Percentiles rank a stretch among this genome's conserved stretches.
These are phyloP conservation scores for Besnoitia besnoiti DNA, from an alignment of 169 alveolate species.

Conservation along the genomic window DNA sequence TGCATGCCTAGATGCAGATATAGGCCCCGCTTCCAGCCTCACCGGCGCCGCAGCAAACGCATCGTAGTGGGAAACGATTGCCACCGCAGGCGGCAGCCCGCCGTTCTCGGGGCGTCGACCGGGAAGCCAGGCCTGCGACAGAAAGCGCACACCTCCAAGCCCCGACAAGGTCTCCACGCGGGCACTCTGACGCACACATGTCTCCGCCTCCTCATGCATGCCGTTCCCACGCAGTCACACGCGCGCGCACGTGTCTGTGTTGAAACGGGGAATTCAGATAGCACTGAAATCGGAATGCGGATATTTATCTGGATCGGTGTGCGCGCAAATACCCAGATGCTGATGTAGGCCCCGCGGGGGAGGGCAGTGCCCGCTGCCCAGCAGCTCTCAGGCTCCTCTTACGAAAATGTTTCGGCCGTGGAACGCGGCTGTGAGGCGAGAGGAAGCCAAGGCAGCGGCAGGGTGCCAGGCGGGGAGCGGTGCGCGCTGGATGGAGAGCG, in stretches of 20 bases:
- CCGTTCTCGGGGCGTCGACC: not conserved
- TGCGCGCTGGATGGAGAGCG: not conserved
- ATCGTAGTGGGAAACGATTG: not conserved
- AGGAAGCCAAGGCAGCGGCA: not conserved
- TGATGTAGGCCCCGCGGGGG: not conserved
- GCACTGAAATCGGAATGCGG: not conserved
- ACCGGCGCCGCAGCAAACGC: constrained; percentile 26
- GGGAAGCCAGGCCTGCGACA: constrained; percentile 28
- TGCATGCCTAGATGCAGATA: too few relatives aligned
- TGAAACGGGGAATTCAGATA: not conserved
- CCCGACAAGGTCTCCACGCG: not conserved
- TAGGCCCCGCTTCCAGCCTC: too few relatives aligned
- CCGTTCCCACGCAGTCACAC: not conserved
- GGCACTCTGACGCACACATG: not conserved
- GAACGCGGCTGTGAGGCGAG: not conserved
- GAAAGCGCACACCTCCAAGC: not conserved
- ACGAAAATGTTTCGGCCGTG: not conserved
- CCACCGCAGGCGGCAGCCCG: not conserved
- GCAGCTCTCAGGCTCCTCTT: not conserved
- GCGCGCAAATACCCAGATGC: not conserved
- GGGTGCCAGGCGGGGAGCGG: not conserved
- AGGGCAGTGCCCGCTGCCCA: not conserved
- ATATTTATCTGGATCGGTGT: not conserved
- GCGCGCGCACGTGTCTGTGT: not conserved
- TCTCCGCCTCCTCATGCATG: not conserved